Conservation (phyloP, 108 stramenopile genomes). For the Pseudonitzschia delicatissima region DNA sequence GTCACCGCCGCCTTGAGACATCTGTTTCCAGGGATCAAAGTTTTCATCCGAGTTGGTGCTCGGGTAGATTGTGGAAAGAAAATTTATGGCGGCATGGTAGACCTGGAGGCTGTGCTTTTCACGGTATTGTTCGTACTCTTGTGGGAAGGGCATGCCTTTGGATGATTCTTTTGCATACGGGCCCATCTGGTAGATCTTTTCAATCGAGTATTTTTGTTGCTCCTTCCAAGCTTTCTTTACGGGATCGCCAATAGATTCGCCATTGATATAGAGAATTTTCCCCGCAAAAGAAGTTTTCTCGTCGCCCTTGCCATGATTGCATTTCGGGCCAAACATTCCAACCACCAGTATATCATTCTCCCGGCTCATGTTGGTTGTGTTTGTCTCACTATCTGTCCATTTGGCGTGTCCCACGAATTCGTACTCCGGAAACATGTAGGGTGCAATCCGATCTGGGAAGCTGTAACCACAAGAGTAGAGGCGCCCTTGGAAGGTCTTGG, state of each 20-base stretch:
- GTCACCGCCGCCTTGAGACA: not conserved
- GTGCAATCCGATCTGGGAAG: not conserved
- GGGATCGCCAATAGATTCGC: constrained; percentile 8
- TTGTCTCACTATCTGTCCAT: not conserved
- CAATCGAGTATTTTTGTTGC: not conserved
- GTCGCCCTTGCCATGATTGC: not conserved
- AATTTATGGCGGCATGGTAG: not conserved
- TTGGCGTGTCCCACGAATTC: not conserved
- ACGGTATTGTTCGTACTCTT: not conserved
- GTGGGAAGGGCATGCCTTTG: not conserved
- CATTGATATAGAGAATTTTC: constrained; percentile 25
- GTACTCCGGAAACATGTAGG: not conserved
- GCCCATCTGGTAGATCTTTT: not conserved
- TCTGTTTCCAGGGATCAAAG: not conserved
- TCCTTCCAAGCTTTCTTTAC: not conserved
- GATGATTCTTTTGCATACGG: not conserved
- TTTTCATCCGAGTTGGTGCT: not conserved
- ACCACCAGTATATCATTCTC: not conserved
- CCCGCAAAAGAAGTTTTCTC: constrained; percentile 13
- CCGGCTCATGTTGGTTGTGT: not conserved
- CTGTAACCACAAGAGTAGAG: not conserved
- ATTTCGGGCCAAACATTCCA: not conserved
- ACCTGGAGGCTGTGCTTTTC: not conserved
- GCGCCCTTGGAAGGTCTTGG: not conserved
- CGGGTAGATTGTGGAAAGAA: not conserved